These are phyloP conservation scores for Pseudozyma flocculosa DNA, from an alignment of 1,284 basidiomycete genomes.

Conservation along the genomic window DNA sequence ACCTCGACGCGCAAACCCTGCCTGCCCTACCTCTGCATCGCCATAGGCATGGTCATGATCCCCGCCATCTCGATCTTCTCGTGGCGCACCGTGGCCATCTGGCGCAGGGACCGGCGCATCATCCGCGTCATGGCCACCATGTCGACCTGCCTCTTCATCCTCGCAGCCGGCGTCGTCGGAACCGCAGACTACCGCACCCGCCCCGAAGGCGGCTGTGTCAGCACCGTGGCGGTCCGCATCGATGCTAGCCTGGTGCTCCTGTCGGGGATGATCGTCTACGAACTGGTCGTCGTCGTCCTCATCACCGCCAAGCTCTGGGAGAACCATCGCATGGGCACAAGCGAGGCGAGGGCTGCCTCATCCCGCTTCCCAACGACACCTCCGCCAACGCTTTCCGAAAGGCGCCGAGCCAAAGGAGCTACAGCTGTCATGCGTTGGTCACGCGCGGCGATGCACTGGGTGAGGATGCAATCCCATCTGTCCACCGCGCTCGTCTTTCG, in stretches of 20 bases:
- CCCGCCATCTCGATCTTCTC: constrained; percentile 32
- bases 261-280: constrained; percentile 29
- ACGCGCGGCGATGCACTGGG: too few relatives aligned
- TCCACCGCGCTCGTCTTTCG: constrained; percentile 35
- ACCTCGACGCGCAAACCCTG: constrained; percentile 9
- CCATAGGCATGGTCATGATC: constrained; percentile 36
- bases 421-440: too few relatives aligned
- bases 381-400: too few relatives aligned
- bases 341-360: constrained; percentile 1
- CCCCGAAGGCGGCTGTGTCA: constrained; percentile 22
- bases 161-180: constrained; percentile 32
- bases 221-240: not conserved
- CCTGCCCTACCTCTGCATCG: constrained; percentile 21
- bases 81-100: constrained; percentile 49
- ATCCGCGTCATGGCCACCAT: constrained; percentile 25
- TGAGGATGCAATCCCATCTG: too few relatives aligned
- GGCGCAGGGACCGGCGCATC: constrained; percentile 37
- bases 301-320: constrained; percentile 32
- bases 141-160: constrained; percentile 22
- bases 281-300: constrained; percentile 29
- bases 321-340: constrained; percentile 14
- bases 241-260: constrained; percentile 41
- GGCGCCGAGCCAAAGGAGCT: too few relatives aligned
- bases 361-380: too few relatives aligned
- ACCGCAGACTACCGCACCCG: constrained; percentile 18